Evolutionary conservation across 2,329 filamentous ascomycete genomes (phyloP).

Genomic region (Talaromyces amestolkiae): DNA sequence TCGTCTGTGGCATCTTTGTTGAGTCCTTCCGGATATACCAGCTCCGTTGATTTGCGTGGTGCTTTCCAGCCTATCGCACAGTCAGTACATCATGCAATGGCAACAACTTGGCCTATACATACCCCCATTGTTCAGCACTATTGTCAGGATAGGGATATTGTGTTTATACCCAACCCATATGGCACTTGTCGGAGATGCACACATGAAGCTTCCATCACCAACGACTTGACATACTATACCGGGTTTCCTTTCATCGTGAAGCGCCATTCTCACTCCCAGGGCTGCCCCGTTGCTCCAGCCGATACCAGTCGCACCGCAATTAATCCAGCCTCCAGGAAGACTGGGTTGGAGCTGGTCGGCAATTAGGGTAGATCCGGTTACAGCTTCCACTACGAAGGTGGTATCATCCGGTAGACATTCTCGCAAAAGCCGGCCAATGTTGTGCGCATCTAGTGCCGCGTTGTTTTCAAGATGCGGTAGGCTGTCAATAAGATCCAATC

Average conservation of each 20-base stretch:
- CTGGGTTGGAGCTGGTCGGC: conserved; percentile 8
- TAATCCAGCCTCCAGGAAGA: neutral
- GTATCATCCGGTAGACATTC: conserved; percentile 11
- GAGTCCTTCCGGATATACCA: conserved; percentile 15
- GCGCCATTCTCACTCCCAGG: neutral
- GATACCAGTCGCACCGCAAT: neutral
- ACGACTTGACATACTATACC: conserved; percentile 16
- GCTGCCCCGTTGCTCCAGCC: neutral
- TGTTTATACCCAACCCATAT: conserved; percentile 11
- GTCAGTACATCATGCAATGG: neutral
- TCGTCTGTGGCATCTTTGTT: conserved; percentile 9
- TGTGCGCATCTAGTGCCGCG: conserved; percentile 1
- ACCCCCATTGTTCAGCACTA: neutral
- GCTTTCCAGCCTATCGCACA: conserved; percentile 16
- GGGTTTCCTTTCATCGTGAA: neutral
- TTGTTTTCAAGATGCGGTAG: neutral
- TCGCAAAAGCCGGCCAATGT: conserved; percentile 9
- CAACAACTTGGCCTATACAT: neutral
- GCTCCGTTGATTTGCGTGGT: conserved; percentile 6
- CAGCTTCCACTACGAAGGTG: conserved; percentile 14
- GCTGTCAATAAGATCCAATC: neutral
- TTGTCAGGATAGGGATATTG: conserved; percentile 14
- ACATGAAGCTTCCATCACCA: conserved; percentile 18
- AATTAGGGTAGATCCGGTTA: conserved; percentile 5
- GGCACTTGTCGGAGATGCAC: conserved; percentile 3